These are phyloP conservation scores for Catunica adiposa DNA, from an alignment of 2,329 filamentous ascomycete species.

Conservation along the genomic window DNA sequence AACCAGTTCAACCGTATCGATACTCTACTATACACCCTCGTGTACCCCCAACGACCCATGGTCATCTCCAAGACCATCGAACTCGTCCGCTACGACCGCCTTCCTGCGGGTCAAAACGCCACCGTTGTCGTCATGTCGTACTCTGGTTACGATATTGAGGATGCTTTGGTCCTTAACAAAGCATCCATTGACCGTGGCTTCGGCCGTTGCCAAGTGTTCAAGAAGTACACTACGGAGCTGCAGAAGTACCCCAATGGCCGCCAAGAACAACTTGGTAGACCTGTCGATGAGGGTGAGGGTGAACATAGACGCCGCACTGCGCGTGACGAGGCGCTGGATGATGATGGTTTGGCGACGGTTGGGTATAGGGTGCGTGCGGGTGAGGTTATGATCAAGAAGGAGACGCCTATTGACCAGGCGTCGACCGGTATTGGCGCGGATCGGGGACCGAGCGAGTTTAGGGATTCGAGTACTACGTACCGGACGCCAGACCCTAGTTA, in stretches of 20 bases:
- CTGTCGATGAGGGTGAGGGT: constrained; percentile 37
- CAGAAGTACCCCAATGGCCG: constrained; percentile 79
- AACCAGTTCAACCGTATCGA: constrained; percentile 97
- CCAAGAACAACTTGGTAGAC: constrained; percentile 47
- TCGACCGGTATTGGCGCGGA: constrained; percentile 56
- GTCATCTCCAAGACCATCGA: constrained; percentile 96
- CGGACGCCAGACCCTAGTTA: constrained; percentile 71
- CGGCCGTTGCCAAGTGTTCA: constrained; percentile 93
- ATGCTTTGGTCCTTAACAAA: constrained; percentile 92
- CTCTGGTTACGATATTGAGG: constrained; percentile 98
- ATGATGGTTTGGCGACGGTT: constrained; percentile 78
- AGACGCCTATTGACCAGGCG: constrained; percentile 62
- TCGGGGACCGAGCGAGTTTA: constrained; percentile 44
- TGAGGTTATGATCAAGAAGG: constrained; percentile 83
- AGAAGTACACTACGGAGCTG: constrained; percentile 75
- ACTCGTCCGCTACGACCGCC: constrained; percentile 89
- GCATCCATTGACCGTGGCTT: constrained; percentile 90
- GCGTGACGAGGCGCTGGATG: constrained; percentile 58
- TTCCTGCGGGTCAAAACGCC: constrained; percentile 91
- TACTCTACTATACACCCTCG: constrained; percentile 86
- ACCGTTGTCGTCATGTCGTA: constrained; percentile 99
- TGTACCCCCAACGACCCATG: constrained; percentile 95
- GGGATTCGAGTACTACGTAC: constrained; percentile 58
- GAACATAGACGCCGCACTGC: constrained; percentile 44
- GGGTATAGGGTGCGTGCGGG: constrained; percentile 62